Base-by-base conservation (phyloP, 2,329 filamentous ascomycete genomes). In the Clonostachys sp. region DNA sequence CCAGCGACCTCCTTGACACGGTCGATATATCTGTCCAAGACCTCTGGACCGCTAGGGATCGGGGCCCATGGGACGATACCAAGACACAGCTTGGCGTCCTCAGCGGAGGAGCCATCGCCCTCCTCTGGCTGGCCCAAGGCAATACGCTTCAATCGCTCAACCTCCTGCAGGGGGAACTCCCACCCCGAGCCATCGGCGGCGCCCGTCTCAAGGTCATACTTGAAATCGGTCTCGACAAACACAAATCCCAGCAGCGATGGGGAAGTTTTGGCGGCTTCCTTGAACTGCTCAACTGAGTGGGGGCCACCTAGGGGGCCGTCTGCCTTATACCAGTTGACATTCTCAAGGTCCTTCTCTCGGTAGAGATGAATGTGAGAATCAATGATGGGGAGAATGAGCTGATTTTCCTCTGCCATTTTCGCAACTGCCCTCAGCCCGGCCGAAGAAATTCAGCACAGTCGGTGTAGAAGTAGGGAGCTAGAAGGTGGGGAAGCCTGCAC, bases 311-410 rank as follows among this genome's bases (percentile, higher is more conserved):
- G 24, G 5, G 81, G 74, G 59, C 77, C 67, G 42, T 74, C 69
- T 6, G 80, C 69, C 5, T 65, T 76, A 68, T 81, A 80, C 91
- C 90, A 96, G 49, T 80, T 70, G 52, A 95, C 80, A 38, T 80
- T 78, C 47, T 75, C 61, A 45, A 87, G 61, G 57, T 92, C 87
- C 46, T 79, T 77, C 42, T 73, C 66, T 41, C 89, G 87, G 73
- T 83, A 96, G 60, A 96, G 83, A 71, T 96, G 91, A 67, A 96
- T 86, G 73, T 96, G 92, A 38, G 89, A 86, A 73, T 96, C 91
- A 66, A 96, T 82, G 61, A 95, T 84, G 58, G 75, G 80, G 63
- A 77, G 68, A 57, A 68, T 49, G 56, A 69, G 60, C 55, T 65
- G 61, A 9, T 30, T 30, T 30, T 30, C 24, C 24, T 30, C 24